Conservation (phyloP, 1,284 basidiomycete genomes). For the Tilletia horrida region DNA sequence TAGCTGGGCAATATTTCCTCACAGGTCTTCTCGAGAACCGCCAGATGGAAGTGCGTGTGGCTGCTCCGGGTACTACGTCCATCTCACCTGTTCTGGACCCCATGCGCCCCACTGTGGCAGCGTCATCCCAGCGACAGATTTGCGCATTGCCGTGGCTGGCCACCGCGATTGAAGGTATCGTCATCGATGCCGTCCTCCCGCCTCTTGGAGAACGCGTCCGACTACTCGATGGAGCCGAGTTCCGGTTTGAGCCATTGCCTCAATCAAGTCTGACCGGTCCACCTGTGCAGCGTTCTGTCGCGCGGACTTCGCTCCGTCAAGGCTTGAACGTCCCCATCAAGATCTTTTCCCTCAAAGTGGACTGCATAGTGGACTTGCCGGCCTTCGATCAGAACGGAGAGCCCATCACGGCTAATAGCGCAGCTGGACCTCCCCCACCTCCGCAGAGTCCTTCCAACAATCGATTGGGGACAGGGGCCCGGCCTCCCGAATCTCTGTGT, state of each 20-base stretch:
- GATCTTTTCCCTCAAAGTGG: neutral
- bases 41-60: neutral
- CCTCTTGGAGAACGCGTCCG: slow-evolving; percentile 4
- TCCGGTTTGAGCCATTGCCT: neutral
- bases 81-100: slow-evolving; percentile 11
- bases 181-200: neutral
- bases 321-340: slow-evolving; percentile 1
- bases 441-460: no score
- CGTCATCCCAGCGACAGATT: neutral
- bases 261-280: slow-evolving; percentile 3
- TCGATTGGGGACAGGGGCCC: no score
- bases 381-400: neutral
- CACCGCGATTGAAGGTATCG: slow-evolving; percentile 1
- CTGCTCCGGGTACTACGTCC: neutral
- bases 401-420: no score
- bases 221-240: slow-evolving; percentile 8
- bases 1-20: neutral
- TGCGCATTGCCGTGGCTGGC: slow-evolving; percentile 6
- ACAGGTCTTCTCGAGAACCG: slow-evolving; percentile 4
- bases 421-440: no score
- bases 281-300: neutral
- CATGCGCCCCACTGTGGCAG: neutral
- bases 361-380: slow-evolving; percentile 5
- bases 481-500: neutral
- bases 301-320: slow-evolving; percentile 7